These are phyloP conservation scores for Entomortierella parvispora DNA, from an alignment of 192 early-diverging fungal genomes.

Conservation along the genomic window DNA sequence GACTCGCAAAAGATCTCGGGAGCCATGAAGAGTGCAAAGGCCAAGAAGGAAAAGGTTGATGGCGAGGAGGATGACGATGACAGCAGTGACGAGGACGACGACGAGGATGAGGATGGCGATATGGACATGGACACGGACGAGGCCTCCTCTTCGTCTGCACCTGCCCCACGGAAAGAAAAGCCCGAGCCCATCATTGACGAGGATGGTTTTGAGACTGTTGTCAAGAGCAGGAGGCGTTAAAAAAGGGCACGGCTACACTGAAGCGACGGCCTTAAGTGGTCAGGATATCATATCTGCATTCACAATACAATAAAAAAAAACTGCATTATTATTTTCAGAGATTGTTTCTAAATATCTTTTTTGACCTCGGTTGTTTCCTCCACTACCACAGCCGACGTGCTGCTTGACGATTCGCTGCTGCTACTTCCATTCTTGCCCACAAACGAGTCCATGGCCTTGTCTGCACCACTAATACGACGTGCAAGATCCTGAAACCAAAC, in stretches of 20 bases:
- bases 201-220: constrained; percentile 58
- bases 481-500: constrained; percentile 47
- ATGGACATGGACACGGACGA: constrained; percentile 56
- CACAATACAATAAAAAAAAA: no score
- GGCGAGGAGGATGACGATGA: constrained; percentile 22
- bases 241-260: no score
- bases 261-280: no score
- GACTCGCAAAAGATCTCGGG: constrained; percentile 47
- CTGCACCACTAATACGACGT: constrained; percentile 29
- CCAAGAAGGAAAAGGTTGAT: constrained; percentile 20
- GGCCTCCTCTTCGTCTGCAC: constrained; percentile 16
- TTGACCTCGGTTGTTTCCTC: no score
- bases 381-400: no score
- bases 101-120: constrained; percentile 39
- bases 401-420: no score
- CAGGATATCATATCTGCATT: no score
- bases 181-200: constrained; percentile 57
- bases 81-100: constrained; percentile 38
- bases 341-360: no score
- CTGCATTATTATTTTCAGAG: no score
- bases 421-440: constrained; percentile 13
- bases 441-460: constrained; percentile 47
- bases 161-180: constrained; percentile 23
- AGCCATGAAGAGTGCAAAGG: constrained; percentile 21
- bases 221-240: constrained; percentile 13